These are phyloP conservation scores for Podila epicladia DNA, from an alignment of 192 early-diverging fungal genomes.

Conservation along the genomic window DNA sequence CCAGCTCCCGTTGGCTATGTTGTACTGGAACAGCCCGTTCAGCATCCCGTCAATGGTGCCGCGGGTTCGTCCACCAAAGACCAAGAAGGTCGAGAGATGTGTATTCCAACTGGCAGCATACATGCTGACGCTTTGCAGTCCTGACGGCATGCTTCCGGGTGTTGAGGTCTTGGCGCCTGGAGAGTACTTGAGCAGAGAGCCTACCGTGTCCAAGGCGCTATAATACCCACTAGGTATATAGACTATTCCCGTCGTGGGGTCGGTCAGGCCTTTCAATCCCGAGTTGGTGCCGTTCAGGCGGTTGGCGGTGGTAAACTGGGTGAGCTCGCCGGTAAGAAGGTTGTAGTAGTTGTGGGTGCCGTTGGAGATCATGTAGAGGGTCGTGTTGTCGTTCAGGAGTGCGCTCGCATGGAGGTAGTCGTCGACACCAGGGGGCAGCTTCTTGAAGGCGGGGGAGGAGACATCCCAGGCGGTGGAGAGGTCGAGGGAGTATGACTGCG, in stretches of 20 bases:
- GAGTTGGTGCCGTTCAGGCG: background rate
- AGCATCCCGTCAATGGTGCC: background rate
- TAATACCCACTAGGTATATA: slow-evolving; percentile 9
- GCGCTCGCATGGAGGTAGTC: background rate
- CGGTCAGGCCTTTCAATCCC: slow-evolving; percentile 1
- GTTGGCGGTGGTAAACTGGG: background rate
- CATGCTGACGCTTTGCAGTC: background rate
- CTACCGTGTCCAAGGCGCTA: background rate
- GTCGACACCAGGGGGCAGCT: slow-evolving; percentile 2
- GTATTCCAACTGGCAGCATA: background rate
- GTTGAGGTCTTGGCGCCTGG: background rate
- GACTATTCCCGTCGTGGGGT: background rate
- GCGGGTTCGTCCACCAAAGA: background rate
- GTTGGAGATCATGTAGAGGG: background rate
- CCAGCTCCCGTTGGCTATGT: background rate
- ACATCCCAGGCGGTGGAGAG: slow-evolving; percentile 20
- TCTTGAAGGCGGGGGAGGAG: background rate
- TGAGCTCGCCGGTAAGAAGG: background rate
- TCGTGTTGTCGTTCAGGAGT: background rate
- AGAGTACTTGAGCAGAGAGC: background rate
- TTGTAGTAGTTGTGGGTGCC: background rate
- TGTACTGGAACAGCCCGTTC: background rate
- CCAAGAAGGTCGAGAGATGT: background rate
- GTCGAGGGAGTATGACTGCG: slow-evolving; percentile 16
- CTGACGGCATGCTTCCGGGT: background rate